Percentiles rank a stretch among this genome's conserved stretches.
Evolutionary conservation across 495 filamentous ascomycete genomes (phyloP).

Genomic region (Trichoderma erinaceum): DNA sequence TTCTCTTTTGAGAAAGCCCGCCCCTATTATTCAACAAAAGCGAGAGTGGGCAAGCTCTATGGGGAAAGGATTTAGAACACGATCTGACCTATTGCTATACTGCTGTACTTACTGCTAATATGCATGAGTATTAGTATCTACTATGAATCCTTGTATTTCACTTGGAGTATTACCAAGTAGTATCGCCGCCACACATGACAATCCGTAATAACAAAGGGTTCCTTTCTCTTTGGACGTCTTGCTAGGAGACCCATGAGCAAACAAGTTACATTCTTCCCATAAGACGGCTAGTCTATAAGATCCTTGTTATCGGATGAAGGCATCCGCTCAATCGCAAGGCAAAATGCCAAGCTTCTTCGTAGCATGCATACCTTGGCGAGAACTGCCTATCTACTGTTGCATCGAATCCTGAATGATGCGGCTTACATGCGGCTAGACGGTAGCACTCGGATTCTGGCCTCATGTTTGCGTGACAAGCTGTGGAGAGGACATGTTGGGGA

Average conservation of each 20-base stretch:
- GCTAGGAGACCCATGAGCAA: too few species aligned
- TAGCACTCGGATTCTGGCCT: neutral
- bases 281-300: neutral
- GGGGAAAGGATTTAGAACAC: neutral
- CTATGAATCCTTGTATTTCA: too few species aligned
- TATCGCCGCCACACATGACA: too few species aligned
- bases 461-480: neutral
- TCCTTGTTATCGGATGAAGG: neutral
- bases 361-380: neutral
- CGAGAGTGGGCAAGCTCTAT: neutral
- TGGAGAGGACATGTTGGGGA: neutral
- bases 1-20: too few species aligned
- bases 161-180: too few species aligned
- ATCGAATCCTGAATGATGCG: neutral
- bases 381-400: neutral
- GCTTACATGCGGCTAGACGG: neutral
- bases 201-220: too few species aligned
- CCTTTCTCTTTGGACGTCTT: too few species aligned
- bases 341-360: neutral
- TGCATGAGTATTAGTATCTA: too few species aligned
- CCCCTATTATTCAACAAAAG: neutral
- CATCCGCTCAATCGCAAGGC: neutral
- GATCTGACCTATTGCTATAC: too few species aligned
- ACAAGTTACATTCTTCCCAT: neutral
- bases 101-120: too few species aligned